Base-by-base conservation (phyloP, 2,329 filamentous ascomycete species). In the Acephala macrosclerotiorum region DNA sequence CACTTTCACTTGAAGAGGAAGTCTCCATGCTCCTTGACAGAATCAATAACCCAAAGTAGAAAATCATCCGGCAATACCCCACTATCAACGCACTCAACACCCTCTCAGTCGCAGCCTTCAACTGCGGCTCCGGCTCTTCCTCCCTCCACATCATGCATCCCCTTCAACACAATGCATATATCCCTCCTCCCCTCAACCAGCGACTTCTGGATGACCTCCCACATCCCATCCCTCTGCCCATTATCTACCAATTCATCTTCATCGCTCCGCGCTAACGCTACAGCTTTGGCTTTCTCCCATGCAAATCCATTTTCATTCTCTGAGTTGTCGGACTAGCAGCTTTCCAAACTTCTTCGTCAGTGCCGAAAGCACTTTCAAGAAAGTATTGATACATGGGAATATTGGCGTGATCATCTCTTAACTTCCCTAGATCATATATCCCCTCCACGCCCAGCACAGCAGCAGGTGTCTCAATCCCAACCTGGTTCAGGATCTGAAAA, bases 381-480 rank as follows among this genome's bases (percentile, higher is more conserved):
- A 68, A 68, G n/a, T 53, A 29, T 42, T 60, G 20, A 49, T 65
- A 67, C 49, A 84, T 53, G 22, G 56, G 51, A n/a, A 56, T 58
- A 18, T 58, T 29, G 9, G 33, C 45, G 12, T 45, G 56, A 2
- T 60, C 47, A 26, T 22, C 26, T 1, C 47, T 56, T 3, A 67
- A n/a, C 33, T 53, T 65, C 16, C 6, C 12, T 56, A 93, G 76
- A 72, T 90, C 86, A 76, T 91, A 92, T 25, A 93, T 85, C 0
- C 90, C 90, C 63, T 85, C 85, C 25, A 91, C 76, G 40, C 87
- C 84, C 1, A 91, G 73, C n/a, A 91, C 77, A 1, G 83, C 85
- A 1, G 78, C 73, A 0, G 87, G 87, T 40, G 38, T 29, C 20
- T 25, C 33, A 12, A 62, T n/a, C 75, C 40, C 20, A 12, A 58